Evolutionary conservation across 805 yeast species (phyloP).

Genomic region (Naumovozyma castellii): DNA sequence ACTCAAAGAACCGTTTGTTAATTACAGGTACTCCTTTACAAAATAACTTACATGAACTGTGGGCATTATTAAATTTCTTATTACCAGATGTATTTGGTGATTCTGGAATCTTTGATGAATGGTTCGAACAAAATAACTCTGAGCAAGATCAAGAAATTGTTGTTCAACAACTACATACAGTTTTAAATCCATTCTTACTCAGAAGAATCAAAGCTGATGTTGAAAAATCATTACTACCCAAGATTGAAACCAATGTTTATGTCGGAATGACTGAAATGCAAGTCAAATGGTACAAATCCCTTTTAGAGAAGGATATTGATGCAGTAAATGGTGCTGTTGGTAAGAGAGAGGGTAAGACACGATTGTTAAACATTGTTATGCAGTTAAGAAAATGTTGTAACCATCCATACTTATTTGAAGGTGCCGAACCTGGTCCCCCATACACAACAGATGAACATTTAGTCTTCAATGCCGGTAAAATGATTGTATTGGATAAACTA

Average conservation of each 20-base stretch:
- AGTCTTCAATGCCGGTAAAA: slow-evolving; percentile 81
- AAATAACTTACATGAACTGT: slow-evolving; percentile 86
- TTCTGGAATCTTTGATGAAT: slow-evolving; percentile 78
- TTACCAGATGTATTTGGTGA: slow-evolving; percentile 94
- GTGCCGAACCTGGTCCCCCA: slow-evolving; percentile 99
- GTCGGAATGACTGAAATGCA: slow-evolving; percentile 97
- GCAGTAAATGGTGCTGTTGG: slow-evolving; percentile 97
- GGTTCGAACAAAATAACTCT: slow-evolving; percentile 53
- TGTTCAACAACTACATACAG: slow-evolving; percentile 80
- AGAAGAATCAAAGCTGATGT: slow-evolving; percentile 91
- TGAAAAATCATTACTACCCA: slow-evolving; percentile 82
- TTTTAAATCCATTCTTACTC: slow-evolving; percentile 75
- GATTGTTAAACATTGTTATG: slow-evolving; percentile 90
- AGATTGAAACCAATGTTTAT: slow-evolving; percentile 80
- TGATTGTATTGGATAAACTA: slow-evolving; percentile 79
- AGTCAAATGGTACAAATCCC: slow-evolving; percentile 77
- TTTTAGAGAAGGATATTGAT: slow-evolving; percentile 86
- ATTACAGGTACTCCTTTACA: slow-evolving; percentile 96
- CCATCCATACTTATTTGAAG: slow-evolving; percentile 93
- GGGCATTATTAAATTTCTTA: slow-evolving; percentile 88
- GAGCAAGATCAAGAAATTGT: slow-evolving; percentile 65
- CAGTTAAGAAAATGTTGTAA: slow-evolving; percentile 93
- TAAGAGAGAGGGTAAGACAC: slow-evolving; percentile 83
- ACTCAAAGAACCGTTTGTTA: slow-evolving; percentile 71
- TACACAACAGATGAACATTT: slow-evolving; percentile 92